Evolutionary conservation across 129 eudicot species (phyloP).

Genomic region (Glebionis coronaria): DNA sequence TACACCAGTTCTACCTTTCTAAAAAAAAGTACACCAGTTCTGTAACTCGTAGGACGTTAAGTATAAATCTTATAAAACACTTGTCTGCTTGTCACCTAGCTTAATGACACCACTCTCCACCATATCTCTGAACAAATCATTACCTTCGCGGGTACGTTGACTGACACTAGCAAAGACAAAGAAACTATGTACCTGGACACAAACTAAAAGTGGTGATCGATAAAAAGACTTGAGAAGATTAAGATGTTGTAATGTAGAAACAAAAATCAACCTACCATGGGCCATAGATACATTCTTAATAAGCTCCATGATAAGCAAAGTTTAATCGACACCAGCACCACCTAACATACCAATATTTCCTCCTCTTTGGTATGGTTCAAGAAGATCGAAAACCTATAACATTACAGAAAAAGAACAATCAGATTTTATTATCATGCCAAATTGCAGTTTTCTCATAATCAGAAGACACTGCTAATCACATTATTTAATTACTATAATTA

Average conservation of each 20-base stretch:
- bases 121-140: constrained; percentile 48
- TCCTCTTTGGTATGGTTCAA: constrained; percentile 47
- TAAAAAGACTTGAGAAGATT: neutral
- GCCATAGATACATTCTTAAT: constrained; percentile 97
- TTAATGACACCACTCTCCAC: too few relatives aligned
- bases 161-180: constrained; percentile 51
- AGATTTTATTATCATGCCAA: too few relatives aligned
- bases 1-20: too few relatives aligned
- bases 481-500: constrained; percentile 1
- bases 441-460: too few relatives aligned
- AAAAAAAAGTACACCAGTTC: constrained; percentile 86
- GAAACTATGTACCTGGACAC: constrained; percentile 63
- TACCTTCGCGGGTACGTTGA: constrained; percentile 49
- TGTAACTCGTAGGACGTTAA: neutral
- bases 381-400: constrained; percentile 42
- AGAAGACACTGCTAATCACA: neutral
- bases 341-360: constrained; percentile 51
- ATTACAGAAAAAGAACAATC: constrained; percentile 5
- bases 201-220: neutral
- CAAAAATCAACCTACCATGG: too few relatives aligned
- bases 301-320: constrained; percentile 50
- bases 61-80: neutral
- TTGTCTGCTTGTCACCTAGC: constrained; percentile 90
- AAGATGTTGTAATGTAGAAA: too few relatives aligned
- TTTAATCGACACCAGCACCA: constrained; percentile 53